Evolutionary conservation across 2,329 filamentous ascomycete genomes (phyloP).

Genomic region (Aspergillus fischeri): DNA sequence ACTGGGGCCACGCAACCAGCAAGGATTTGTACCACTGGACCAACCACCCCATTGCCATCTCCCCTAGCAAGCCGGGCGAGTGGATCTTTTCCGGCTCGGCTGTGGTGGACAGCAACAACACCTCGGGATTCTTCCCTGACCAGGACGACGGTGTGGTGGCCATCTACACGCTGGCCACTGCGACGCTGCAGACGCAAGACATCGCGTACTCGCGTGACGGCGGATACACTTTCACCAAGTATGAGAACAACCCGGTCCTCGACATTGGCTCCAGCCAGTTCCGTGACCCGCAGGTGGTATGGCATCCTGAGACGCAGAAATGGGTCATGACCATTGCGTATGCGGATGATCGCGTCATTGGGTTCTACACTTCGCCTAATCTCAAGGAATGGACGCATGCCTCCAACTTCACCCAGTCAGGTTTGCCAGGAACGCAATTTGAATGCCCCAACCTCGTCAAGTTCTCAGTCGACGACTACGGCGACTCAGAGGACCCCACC

Average conservation of each 20-base stretch:
- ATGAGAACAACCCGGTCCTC: constrained; percentile 59
- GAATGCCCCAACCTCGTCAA: constrained; percentile 61
- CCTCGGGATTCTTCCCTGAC: constrained; percentile 61
- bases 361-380: constrained; percentile 59
- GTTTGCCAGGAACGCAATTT: constrained; percentile 54
- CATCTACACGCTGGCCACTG: constrained; percentile 47
- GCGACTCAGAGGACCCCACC: not conserved
- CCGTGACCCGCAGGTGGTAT: constrained; percentile 63
- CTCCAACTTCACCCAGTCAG: constrained; percentile 55
- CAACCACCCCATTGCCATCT: constrained; percentile 61
- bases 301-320: constrained; percentile 46
- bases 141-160: constrained; percentile 62
- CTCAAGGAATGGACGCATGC: constrained; percentile 56
- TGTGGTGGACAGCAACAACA: constrained; percentile 60
- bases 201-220: constrained; percentile 61
- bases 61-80: constrained; percentile 40
- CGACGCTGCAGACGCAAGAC: constrained; percentile 47
- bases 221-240: constrained; percentile 60
- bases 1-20: constrained; percentile 65
- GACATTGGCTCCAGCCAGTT: constrained; percentile 54
- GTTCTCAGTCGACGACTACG: constrained; percentile 45
- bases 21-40: constrained; percentile 61
- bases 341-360: constrained; percentile 53
- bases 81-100: constrained; percentile 53
- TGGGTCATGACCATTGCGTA: constrained; percentile 60